Percentiles rank a stretch among this genome's conserved stretches.
phyloP scores from a whole-genome alignment of 768 basidiomycete species.

The Lentinula lateritia region DNA sequence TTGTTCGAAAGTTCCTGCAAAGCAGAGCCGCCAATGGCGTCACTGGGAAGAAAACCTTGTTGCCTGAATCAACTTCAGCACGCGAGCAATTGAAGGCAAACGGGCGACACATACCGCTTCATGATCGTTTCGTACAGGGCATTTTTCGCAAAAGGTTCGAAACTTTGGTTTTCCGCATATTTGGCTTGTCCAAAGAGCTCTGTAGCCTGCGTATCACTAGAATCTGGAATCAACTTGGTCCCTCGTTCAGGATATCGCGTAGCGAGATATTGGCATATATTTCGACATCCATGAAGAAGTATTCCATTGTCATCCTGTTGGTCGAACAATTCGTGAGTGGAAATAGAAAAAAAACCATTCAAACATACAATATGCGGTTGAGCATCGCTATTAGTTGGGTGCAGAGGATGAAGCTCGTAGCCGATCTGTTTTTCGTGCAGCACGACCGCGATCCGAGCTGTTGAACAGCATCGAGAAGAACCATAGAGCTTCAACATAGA shows the following conservation, averaged over 20 bases:
- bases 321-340: background rate
- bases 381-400: slow-evolving; percentile 28
- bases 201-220: slow-evolving; percentile 13
- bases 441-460: slow-evolving; percentile 32
- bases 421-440: slow-evolving; percentile 34
- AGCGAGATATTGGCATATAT: background rate
- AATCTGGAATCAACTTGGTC: background rate
- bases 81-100: background rate
- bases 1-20: slow-evolving; percentile 19
- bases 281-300: background rate
- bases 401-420: slow-evolving; percentile 25
- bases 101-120: slow-evolving; percentile 16
- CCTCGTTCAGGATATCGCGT: background rate
- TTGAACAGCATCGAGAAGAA: slow-evolving; percentile 27
- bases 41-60: slow-evolving; percentile 19
- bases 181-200: slow-evolving; percentile 27
- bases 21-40: slow-evolving; percentile 15
- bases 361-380: slow-evolving; percentile 29
- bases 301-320: background rate
- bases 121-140: slow-evolving; percentile 36
- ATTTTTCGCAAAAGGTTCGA: slow-evolving; percentile 32
- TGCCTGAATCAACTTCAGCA: background rate
- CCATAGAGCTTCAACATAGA: background rate
- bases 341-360: background rate
- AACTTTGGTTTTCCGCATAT: slow-evolving; percentile 34